Evolutionary conservation across 495 filamentous ascomycete species (phyloP), one percentile per base, ranked within the genome.

Genomic region (Sabuloglossum arenarium): DNA sequence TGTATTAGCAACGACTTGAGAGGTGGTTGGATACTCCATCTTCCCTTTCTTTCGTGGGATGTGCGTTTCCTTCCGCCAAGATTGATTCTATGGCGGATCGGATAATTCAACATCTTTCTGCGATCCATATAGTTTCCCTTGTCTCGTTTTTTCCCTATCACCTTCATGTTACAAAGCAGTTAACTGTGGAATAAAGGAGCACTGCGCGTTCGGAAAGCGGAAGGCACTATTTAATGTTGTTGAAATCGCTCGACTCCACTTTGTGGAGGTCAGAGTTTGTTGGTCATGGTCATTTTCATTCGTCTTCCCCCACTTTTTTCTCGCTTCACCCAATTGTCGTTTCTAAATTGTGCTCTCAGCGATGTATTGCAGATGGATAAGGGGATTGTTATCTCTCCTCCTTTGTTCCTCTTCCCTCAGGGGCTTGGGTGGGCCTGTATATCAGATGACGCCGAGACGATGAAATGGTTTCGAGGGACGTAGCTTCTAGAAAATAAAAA

Each of bases 21-120:
- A 51, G 25, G 45, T 49, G 45, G 45, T 49, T 49, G 45, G 45
- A 49, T 49, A 49, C 45, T n/a, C 45, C 45, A 49, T 49, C 45
- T 51, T 12, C 23, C 47, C 11, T 51, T 29, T 30, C 14, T 14
- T 51, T n/a, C 12, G 47, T 27, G 24, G 9, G 45, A n/a, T n/a
- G n/a, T n/a, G n/a, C 23, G 11, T 28, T 6, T 49, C 3, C 3
- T 49, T 49, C 14, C 45, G n/a, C n/a, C 45, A 25, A 25, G 21
- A 49, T 24, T 49, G 45, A 25, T 10, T 49, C 45, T 49, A 11
- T 49, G 45, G n/a, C 45, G 45, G 45, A 49, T 24, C n/a, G 45
- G 45, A 4, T 49, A 24, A 49, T 49, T 23, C 45, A 14, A 14
- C 25, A 28, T 49, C 45, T 16, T 49, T 4, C n/a, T 49, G 45